Percentiles rank a stretch among this genome's conserved stretches.
phyloP scores from a whole-genome alignment of 2,329 filamentous ascomycete species.

The Acephala macrosclerotiorum region DNA sequence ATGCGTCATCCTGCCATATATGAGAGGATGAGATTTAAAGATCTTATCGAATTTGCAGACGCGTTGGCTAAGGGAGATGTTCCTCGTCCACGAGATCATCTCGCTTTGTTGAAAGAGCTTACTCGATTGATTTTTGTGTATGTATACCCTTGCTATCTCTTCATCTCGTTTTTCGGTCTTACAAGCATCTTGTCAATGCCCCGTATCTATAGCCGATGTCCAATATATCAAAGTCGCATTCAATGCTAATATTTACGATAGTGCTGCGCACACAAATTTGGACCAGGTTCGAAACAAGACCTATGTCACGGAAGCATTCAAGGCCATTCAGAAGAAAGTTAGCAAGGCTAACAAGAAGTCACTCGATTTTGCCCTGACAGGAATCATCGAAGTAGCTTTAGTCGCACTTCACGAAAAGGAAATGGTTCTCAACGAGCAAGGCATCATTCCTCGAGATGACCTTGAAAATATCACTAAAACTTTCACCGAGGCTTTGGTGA shows the following conservation, averaged over 20 bases:
- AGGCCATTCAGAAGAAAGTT: conserved; percentile 35
- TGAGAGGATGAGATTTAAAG: conserved; percentile 48
- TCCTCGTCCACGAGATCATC: conserved; percentile 15
- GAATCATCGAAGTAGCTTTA: conserved; percentile 35
- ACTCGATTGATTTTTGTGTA: conserved; percentile 38
- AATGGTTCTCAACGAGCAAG: conserved; percentile 29
- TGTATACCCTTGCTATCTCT: conserved; percentile 11
- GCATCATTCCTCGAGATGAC: conserved; percentile 34
- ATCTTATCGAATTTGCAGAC: conserved; percentile 46
- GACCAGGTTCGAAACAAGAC: conserved; percentile 39
- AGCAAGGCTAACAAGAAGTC: conserved; percentile 31
- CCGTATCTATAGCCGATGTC: not conserved
- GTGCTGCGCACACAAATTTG: conserved; percentile 37
- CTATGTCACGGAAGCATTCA: conserved; percentile 37
- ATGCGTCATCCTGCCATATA: conserved; percentile 61
- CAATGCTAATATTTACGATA: conserved; percentile 15
- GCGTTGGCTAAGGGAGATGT: conserved; percentile 25
- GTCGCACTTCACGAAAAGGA: conserved; percentile 29
- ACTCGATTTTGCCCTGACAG: conserved; percentile 34
- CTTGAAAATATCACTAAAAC: conserved; percentile 21
- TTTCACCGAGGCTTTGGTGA: not conserved
- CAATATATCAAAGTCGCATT: not conserved
- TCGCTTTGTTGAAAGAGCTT: conserved; percentile 39
- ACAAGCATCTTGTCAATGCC: not conserved
- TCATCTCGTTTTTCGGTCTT: conserved; percentile 18